Conservation (phyloP, 2,329 filamentous ascomycete species). For the Fusarium fracticaudum region DNA sequence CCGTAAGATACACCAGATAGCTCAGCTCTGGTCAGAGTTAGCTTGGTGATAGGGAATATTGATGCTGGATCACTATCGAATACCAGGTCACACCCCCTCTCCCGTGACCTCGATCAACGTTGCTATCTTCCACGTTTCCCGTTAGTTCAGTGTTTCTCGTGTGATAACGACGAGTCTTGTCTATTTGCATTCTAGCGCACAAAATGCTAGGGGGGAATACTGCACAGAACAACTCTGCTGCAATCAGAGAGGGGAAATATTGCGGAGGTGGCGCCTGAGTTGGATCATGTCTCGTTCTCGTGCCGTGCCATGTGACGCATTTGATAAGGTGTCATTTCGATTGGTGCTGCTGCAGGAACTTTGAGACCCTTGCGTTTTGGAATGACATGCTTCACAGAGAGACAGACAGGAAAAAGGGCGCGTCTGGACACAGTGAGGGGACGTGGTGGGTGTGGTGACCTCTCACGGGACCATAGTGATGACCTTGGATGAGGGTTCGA, state of each 20-base stretch:
- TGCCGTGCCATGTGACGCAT: constrained; percentile 30
- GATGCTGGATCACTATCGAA: neutral
- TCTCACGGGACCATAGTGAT: constrained; percentile 33
- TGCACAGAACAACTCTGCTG: constrained; percentile 24
- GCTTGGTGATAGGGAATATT: constrained; percentile 10
- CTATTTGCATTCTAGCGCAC: constrained; percentile 17
- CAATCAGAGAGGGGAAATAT: neutral
- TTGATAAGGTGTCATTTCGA: constrained; percentile 14
- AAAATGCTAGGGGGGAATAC: constrained; percentile 10
- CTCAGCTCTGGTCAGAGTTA: neutral
- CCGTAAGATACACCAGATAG: neutral
- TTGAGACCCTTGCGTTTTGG: constrained; percentile 23
- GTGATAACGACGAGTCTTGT: constrained; percentile 13
- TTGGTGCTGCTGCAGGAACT: constrained; percentile 35
- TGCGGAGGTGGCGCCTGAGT: constrained; percentile 37
- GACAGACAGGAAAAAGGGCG: constrained; percentile 15
- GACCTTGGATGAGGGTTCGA: constrained; percentile 13
- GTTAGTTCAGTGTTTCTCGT: constrained; percentile 7
- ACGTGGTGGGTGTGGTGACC: constrained; percentile 28
- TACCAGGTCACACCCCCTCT: constrained; percentile 29
- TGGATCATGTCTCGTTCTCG: constrained; percentile 17
- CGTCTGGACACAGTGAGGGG: constrained; percentile 8
- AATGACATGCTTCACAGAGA: constrained; percentile 24
- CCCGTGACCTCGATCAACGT: constrained; percentile 21
- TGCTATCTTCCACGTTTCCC: constrained; percentile 4